These are phyloP conservation scores for Nicotiana knightiana DNA, from an alignment of 257 asterid species.

Conservation along the genomic window DNA sequence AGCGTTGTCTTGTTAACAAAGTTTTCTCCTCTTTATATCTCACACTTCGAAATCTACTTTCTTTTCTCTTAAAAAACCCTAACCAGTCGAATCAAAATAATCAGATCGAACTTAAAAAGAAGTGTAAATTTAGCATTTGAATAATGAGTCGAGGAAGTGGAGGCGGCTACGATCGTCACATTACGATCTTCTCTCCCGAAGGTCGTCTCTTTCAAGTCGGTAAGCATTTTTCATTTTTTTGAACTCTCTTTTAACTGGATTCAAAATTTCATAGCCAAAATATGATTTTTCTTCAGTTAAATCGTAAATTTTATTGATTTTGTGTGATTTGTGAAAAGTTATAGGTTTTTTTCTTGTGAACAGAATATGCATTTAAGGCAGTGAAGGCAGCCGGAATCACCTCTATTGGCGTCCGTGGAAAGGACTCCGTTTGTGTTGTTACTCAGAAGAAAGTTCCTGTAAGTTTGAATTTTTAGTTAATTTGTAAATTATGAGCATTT, in stretches of 20 bases:
- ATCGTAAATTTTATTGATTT: not conserved
- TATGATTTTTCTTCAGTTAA: not conserved
- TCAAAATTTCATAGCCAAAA: not conserved
- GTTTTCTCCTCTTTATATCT: not conserved
- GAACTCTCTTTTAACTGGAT: not conserved
- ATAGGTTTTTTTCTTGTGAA: conserved; percentile 6
- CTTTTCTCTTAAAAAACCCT: not conserved
- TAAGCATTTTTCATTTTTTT: not conserved
- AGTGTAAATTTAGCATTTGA: not conserved
- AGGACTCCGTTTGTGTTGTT: conserved; percentile 93
- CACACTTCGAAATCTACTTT: not conserved
- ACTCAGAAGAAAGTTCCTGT: conserved; percentile 99
- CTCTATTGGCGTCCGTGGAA: conserved; percentile 93
- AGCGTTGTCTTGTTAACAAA: not conserved
- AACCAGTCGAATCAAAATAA: not conserved
- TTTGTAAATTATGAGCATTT: not conserved
- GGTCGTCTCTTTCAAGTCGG: conserved; percentile 97
- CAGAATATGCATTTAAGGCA: conserved; percentile 62
- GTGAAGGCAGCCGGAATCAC: conserved; percentile 92
- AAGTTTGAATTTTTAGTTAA: not conserved
- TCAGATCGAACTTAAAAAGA: not conserved
- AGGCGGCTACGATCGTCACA: conserved; percentile 99
- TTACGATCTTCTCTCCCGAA: conserved; percentile 99
- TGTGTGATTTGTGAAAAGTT: not conserved
- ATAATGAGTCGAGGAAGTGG: conserved; percentile 98